These are phyloP conservation scores for Gorgonomyces haynaldii DNA, from an alignment of 192 early-diverging fungal genomes.

Conservation along the genomic window DNA sequence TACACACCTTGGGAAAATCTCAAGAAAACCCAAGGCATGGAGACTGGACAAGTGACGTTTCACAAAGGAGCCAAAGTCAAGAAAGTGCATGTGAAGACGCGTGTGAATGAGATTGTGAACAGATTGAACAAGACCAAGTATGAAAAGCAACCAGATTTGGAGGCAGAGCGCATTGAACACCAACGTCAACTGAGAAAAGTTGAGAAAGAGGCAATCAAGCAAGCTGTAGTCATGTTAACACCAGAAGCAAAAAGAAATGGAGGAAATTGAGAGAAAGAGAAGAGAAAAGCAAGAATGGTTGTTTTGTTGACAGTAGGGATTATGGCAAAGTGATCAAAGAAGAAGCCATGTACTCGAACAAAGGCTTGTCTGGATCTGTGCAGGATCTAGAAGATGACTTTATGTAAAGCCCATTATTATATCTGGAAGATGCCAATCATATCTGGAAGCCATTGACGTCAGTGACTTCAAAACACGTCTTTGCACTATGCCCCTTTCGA, in stretches of 20 bases:
- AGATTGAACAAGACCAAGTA: constrained; percentile 86
- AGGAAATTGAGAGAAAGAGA: constrained; percentile 1
- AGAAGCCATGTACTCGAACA: constrained; percentile 8
- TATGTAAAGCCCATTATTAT: too few relatives aligned
- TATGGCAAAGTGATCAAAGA: neutral
- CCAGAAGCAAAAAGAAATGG: constrained; percentile 3
- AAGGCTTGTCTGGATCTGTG: constrained; percentile 3
- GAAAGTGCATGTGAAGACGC: constrained; percentile 57
- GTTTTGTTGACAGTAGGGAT: neutral
- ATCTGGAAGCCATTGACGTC: too few relatives aligned
- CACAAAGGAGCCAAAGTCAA: constrained; percentile 70
- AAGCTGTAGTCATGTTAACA: neutral
- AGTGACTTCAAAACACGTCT: too few relatives aligned
- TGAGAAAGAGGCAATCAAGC: constrained; percentile 14
- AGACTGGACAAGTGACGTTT: constrained; percentile 90
- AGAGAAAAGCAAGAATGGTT: neutral
- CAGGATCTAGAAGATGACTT: constrained; percentile 9
- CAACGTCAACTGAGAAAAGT: constrained; percentile 4
- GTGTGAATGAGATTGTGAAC: constrained; percentile 75
- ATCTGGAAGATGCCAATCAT: too few relatives aligned
- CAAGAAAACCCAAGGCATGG: constrained; percentile 88
- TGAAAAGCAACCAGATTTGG: constrained; percentile 66
- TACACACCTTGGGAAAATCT: constrained; percentile 82
- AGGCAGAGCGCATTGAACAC: constrained; percentile 52
- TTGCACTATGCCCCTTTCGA: too few relatives aligned